A percentile compares a stretch with the other conserved stretches of the same genome.
Conservation (phyloP, 306 rosid genomes). For the Heteromeles arbutifolia region DNA sequence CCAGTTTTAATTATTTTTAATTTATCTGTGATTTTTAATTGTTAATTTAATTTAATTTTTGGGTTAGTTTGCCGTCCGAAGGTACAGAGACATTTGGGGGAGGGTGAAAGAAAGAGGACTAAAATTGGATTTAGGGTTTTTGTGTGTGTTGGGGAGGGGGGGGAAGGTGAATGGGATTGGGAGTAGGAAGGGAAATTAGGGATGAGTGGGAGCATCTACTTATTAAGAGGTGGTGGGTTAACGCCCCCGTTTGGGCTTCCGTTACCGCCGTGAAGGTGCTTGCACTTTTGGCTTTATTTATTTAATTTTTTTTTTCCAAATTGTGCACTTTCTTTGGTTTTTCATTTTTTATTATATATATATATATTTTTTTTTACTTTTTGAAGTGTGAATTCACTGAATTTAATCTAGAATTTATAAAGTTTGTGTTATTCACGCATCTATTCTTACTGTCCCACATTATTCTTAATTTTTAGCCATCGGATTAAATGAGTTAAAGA, state of each 20-base stretch:
- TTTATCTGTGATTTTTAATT: background rate
- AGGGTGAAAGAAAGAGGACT: background rate
- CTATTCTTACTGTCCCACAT: too few species aligned
- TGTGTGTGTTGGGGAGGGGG: too few species aligned
- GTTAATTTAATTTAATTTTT: background rate
- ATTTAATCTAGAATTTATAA: too few species aligned
- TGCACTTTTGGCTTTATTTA: background rate
- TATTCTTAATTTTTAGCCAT: rapidly evolving
- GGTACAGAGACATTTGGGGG: background rate
- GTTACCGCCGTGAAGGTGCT: conserved; percentile 49
- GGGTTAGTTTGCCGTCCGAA: conserved; percentile 1
- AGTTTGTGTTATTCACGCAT: too few species aligned
- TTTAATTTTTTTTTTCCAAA: background rate
- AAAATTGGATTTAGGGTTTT: background rate
- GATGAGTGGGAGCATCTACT: conserved; percentile 12
- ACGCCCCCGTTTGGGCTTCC: conserved; percentile 35
- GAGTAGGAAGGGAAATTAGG: conserved; percentile 22
- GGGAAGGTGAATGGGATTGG: background rate
- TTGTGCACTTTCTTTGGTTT: background rate
- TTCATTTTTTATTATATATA: too few species aligned
- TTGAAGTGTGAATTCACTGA: background rate
- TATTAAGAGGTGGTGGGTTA: conserved; percentile 29
- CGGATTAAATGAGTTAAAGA: too few species aligned
- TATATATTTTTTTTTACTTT: background rate
- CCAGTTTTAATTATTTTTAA: background rate